Percentiles rank a stretch among this genome's conserved stretches.
Conservation (phyloP, 2,329 filamentous ascomycete species). For the Tolypocladium tropicale region DNA sequence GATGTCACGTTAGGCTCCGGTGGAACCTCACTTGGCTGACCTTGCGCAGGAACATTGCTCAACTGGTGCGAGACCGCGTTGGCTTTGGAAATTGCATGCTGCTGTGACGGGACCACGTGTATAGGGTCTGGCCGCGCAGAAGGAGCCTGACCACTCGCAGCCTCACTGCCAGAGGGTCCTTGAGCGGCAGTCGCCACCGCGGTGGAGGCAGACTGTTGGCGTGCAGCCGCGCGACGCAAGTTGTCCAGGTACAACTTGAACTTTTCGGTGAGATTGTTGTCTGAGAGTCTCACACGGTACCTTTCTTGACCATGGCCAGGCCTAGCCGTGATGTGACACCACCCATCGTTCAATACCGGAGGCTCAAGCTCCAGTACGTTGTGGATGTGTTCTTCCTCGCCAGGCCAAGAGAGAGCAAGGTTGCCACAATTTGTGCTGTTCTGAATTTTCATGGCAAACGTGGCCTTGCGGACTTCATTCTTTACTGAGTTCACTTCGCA, state of each 20-base stretch:
- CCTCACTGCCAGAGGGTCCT: not conserved
- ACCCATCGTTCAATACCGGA: conserved; percentile 8
- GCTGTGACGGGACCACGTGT: not conserved
- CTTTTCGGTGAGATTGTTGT: conserved; percentile 4
- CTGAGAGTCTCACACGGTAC: conserved; percentile 11
- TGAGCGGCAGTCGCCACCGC: not conserved
- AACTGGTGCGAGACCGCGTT: not conserved
- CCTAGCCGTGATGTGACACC: conserved; percentile 10
- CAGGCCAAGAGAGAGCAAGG: conserved; percentile 8
- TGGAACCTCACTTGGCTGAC: too few relatives aligned
- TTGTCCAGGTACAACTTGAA: conserved; percentile 7
- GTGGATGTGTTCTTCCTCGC: conserved; percentile 6
- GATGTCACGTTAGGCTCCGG: not conserved
- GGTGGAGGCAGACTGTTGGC: not conserved
- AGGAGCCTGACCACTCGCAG: not conserved
- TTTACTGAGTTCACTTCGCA: conserved; percentile 9
- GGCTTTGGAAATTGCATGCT: not conserved
- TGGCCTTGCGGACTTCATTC: not conserved
- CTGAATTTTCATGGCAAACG: conserved; percentile 10
- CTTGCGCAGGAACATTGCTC: not conserved
- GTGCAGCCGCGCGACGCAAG: conserved; percentile 5
- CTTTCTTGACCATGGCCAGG: not conserved
- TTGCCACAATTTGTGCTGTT: conserved; percentile 6
- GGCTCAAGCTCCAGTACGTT: conserved; percentile 11
- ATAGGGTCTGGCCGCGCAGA: not conserved